These are phyloP conservation scores for Solanum dulcamara DNA, from an alignment of 257 asterid genomes.

Conservation along the genomic window DNA sequence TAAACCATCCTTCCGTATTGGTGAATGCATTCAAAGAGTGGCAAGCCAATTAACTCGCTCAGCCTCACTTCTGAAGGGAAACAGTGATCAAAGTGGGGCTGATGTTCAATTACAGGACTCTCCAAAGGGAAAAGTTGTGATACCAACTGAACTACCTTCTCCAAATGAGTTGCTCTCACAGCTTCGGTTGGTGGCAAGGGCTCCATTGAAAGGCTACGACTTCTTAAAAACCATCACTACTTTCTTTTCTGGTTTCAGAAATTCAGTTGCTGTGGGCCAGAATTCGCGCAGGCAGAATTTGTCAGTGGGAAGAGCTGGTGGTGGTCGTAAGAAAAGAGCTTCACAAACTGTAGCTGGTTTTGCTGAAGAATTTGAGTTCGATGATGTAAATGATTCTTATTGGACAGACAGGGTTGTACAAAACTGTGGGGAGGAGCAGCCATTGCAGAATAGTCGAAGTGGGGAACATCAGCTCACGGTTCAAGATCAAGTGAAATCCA, in stretches of 20 bases:
- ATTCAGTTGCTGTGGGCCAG: conserved; percentile 37
- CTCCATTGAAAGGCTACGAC: conserved; percentile 37
- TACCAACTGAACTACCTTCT: conserved; percentile 37
- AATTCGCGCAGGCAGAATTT: neutral
- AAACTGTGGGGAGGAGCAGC: conserved; percentile 54
- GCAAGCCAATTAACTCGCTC: conserved; percentile 85
- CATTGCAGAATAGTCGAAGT: conserved; percentile 34
- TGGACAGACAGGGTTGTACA: conserved; percentile 87
- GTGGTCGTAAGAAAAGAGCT: conserved; percentile 48
- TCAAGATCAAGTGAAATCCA: conserved; percentile 25
- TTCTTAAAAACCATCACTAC: conserved; percentile 11
- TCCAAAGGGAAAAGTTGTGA: conserved; percentile 22
- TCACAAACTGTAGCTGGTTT: conserved; percentile 28
- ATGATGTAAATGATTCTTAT: conserved; percentile 79
- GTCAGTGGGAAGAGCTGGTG: conserved; percentile 2
- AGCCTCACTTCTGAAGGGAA: conserved; percentile 32
- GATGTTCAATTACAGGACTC: conserved; percentile 26
- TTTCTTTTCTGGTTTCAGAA: conserved; percentile 62
- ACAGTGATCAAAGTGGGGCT: conserved; percentile 17
- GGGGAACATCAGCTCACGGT: conserved; percentile 21
- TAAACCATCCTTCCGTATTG: conserved; percentile 78
- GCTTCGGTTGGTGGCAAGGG: conserved; percentile 53
- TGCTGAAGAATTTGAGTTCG: conserved; percentile 82
- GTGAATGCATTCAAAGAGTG: conserved; percentile 86
- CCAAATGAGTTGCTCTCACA: conserved; percentile 48